phyloP scores from a whole-genome alignment of 202 grass and related monocot genomes.

The Cymbopogon flexuosus region DNA sequence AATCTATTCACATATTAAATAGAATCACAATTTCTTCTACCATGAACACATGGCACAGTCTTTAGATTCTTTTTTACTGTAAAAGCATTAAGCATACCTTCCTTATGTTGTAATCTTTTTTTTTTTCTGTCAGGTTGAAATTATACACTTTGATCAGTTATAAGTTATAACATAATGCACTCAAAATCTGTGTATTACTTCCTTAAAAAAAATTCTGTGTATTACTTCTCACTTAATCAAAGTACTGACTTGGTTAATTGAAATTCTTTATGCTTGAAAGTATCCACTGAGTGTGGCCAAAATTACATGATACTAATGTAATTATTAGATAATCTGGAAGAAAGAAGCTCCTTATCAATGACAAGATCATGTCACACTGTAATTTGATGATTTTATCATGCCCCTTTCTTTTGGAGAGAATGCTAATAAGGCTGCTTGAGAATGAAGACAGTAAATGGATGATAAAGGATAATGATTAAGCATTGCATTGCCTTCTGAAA shows the following conservation, averaged over 20 bases:
- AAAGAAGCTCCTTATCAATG: conserved; percentile 14
- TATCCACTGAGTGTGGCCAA: not conserved
- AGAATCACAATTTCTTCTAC: not conserved
- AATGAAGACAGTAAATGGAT: not conserved
- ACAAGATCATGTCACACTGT: not conserved
- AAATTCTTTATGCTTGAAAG: not conserved
- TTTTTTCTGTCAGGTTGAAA: not conserved
- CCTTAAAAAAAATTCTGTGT: not conserved
- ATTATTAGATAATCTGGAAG: not conserved
- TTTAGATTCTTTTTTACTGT: conserved; percentile 6
- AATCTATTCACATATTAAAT: conserved; percentile 4
- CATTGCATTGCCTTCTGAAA: conserved; percentile 11
- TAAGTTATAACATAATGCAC: not conserved
- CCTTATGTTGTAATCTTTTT: not conserved
- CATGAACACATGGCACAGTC: not conserved
- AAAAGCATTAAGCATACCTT: not conserved
- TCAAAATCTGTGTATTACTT: not conserved
- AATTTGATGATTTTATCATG: not conserved
- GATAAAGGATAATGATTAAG: not conserved
- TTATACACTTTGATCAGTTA: conserved; percentile 16
- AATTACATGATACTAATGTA: not conserved
- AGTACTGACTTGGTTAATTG: conserved; percentile 2
- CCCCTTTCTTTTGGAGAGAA: not conserved
- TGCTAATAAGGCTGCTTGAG: not conserved
- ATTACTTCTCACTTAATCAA: not conserved